Evolutionary conservation across 805 yeast genomes (phyloP).

Genomic region (Scheffersomyces stipitis): DNA sequence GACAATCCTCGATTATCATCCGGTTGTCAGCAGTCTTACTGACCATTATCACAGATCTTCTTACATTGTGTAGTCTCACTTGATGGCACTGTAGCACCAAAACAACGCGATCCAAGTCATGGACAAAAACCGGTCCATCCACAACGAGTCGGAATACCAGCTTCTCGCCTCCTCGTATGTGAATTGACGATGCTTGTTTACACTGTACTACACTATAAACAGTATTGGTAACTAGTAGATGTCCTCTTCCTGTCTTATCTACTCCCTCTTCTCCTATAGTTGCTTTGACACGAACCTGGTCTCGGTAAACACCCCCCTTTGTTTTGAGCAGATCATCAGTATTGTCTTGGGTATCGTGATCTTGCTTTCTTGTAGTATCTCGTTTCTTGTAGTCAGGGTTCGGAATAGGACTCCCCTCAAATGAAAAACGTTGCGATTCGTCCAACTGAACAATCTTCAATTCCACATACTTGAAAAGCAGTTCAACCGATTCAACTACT

Average conservation of each 20-base stretch:
- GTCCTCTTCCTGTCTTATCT: slow-evolving; percentile 1
- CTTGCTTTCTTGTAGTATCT: neutral
- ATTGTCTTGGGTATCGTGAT: neutral
- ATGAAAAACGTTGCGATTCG: slow-evolving; percentile 19
- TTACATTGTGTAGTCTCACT: slow-evolving; percentile 24
- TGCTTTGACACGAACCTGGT: neutral
- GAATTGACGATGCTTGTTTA: slow-evolving; percentile 18
- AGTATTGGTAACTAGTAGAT: slow-evolving; percentile 14
- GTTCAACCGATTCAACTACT: slow-evolving; percentile 13
- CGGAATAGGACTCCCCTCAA: slow-evolving; percentile 29
- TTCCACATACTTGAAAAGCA: slow-evolving; percentile 21
- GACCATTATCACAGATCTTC: slow-evolving; percentile 13
- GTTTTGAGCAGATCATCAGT: neutral
- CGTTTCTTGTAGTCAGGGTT: neutral
- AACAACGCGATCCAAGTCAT: slow-evolving; percentile 16
- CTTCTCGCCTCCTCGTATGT: slow-evolving; percentile 16
- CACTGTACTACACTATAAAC: slow-evolving; percentile 1
- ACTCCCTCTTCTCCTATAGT: too few species aligned
- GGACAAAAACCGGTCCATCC: slow-evolving; percentile 32
- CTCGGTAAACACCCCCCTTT: neutral
- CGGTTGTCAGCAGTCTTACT: slow-evolving; percentile 19
- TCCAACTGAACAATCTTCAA: slow-evolving; percentile 13
- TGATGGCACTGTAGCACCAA: slow-evolving; percentile 29
- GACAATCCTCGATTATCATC: slow-evolving; percentile 32
- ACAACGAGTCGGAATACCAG: slow-evolving; percentile 16